phyloP scores from a whole-genome alignment of 2,329 filamentous ascomycete species.

The Aureobasidium sp. region DNA sequence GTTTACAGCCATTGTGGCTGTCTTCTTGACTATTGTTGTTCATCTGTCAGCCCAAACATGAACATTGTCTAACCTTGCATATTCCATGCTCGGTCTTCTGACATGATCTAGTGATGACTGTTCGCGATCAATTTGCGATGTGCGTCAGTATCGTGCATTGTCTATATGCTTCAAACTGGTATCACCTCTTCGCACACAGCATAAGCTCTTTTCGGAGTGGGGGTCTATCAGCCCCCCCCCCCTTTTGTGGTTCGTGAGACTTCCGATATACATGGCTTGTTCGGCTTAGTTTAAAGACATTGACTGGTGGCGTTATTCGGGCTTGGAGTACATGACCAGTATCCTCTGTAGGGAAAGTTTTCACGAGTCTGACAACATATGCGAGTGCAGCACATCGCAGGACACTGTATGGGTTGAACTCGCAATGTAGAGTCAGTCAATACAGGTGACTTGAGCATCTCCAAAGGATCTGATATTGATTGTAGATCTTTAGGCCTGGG shows the following conservation, averaged over 20 bases:
- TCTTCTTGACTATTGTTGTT: not conserved
- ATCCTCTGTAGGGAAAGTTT: not conserved
- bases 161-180: not conserved
- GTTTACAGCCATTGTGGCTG: not conserved
- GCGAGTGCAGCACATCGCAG: not conserved
- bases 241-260: not conserved
- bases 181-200: not conserved
- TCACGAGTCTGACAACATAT: not conserved
- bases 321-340: not conserved
- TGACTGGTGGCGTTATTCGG: not conserved
- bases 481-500: too few species aligned
- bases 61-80: not conserved
- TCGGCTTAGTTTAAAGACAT: not conserved
- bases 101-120: not conserved
- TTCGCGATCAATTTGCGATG: too few species aligned
- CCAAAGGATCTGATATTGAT: not conserved
- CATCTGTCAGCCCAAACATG: not conserved
- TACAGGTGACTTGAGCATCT: not conserved
- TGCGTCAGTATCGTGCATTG: not conserved
- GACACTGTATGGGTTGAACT: too few species aligned
- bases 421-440: too few species aligned
- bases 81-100: too few species aligned
- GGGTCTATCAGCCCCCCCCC: too few species aligned
- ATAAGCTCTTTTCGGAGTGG: not conserved
- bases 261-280: not conserved